These are phyloP conservation scores for Codiaeum variegatum DNA, from an alignment of 441 rosid genomes.

Conservation along the genomic window DNA sequence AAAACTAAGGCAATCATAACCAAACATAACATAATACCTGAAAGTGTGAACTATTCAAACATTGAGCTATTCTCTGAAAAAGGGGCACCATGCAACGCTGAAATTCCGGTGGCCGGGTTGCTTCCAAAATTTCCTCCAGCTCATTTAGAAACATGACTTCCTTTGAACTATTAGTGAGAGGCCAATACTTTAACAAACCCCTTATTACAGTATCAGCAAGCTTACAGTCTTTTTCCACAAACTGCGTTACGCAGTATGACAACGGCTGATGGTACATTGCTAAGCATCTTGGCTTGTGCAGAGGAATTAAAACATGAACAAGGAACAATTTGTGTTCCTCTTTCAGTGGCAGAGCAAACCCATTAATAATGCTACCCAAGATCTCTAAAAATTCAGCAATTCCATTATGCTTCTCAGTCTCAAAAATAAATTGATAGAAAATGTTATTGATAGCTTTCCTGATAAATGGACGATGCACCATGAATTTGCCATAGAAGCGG, in stretches of 20 bases:
- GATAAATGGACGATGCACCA: constrained; percentile 88
- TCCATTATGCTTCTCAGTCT: constrained; percentile 49
- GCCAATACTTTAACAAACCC: constrained; percentile 84
- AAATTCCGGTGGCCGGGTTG: constrained; percentile 66
- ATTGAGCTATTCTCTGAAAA: constrained; percentile 60
- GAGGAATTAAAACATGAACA: constrained; percentile 60
- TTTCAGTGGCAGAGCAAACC: constrained; percentile 82
- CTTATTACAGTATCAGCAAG: constrained; percentile 71
- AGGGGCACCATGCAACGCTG: constrained; percentile 76
- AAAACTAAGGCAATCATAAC: constrained; percentile 1
- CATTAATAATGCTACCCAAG: constrained; percentile 79
- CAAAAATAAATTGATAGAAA: constrained; percentile 64
- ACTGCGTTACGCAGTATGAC: constrained; percentile 72
- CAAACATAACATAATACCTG: constrained; percentile 44
- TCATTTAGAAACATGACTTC: constrained; percentile 86
- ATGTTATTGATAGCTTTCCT: constrained; percentile 81
- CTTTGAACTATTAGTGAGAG: constrained; percentile 76
- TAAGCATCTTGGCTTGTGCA: constrained; percentile 79
- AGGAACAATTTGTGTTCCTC: constrained; percentile 87
- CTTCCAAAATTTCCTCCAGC: constrained; percentile 78
- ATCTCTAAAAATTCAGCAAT: constrained; percentile 58
- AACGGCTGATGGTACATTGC: constrained; percentile 78
- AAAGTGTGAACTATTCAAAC: constrained; percentile 78
- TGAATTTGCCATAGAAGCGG: constrained; percentile 79
- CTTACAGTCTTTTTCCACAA: constrained; percentile 81